Percentiles rank a stretch among this genome's conserved stretches.
These are phyloP conservation scores for Triadica sebifera DNA, from an alignment of 345 rosid genomes.

Conservation along the genomic window DNA sequence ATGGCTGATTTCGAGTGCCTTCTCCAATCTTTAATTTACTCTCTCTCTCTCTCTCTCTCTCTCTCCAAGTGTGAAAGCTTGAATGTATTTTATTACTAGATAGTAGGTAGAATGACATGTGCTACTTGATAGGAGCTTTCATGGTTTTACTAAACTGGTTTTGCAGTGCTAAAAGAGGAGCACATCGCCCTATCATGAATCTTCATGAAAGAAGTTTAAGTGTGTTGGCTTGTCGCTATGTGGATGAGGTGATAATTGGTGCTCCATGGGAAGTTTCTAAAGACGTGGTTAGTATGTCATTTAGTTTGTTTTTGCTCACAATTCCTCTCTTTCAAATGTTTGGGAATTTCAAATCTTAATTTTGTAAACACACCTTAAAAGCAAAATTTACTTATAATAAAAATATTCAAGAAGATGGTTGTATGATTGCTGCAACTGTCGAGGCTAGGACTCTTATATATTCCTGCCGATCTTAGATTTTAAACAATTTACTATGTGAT, in stretches of 20 bases:
- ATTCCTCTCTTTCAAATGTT: neutral
- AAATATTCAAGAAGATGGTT: neutral
- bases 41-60: too few species aligned
- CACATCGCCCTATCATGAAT: slow-evolving; percentile 75
- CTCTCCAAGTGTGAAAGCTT: neutral
- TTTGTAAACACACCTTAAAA: neutral
- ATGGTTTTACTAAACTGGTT: slow-evolving; percentile 6
- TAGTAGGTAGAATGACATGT: neutral
- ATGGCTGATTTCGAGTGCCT: neutral
- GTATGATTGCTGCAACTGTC: neutral
- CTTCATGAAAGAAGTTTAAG: slow-evolving; percentile 81
- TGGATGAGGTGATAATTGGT: slow-evolving; percentile 79
- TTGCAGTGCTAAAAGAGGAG: slow-evolving; percentile 65
- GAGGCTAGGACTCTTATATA: neutral
- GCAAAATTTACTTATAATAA: too few species aligned
- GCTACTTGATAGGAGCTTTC: neutral
- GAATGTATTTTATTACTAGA: neutral
- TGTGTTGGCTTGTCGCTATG: slow-evolving; percentile 72
- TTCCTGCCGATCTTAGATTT: neutral
- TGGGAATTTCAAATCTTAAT: neutral
- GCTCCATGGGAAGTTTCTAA: slow-evolving; percentile 70
- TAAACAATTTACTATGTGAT: neutral
- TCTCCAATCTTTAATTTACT: neutral
- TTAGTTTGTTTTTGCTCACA: neutral
- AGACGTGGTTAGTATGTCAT: slow-evolving; percentile 54